These are phyloP conservation scores for Schizonepeta tenuifolia DNA, from an alignment of 257 asterid genomes.

Conservation along the genomic window DNA sequence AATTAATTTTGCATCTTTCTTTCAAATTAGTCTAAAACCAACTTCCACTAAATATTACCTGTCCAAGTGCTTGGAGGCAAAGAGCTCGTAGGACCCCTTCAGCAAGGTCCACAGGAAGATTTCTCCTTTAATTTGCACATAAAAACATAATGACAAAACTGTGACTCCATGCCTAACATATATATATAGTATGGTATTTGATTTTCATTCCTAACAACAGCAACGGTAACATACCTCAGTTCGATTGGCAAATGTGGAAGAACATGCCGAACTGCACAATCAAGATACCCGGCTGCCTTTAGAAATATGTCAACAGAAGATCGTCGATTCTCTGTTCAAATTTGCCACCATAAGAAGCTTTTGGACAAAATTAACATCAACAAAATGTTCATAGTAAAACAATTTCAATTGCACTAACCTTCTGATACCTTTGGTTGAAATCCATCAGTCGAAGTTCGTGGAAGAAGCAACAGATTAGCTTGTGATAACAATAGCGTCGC, in stretches of 20 bases:
- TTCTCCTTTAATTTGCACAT: constrained; percentile 56
- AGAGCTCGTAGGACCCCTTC: constrained; percentile 95
- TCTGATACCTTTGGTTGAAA: constrained; percentile 92
- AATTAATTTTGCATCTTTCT: no score
- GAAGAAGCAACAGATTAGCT: constrained; percentile 90
- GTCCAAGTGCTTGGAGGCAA: constrained; percentile 95
- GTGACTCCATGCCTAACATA: constrained; percentile 11
- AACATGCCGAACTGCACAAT: constrained; percentile 87
- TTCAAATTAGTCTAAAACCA: constrained; percentile 12
- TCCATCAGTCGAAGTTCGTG: constrained; percentile 82
- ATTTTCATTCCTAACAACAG: constrained; percentile 27
- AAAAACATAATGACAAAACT: background rate
- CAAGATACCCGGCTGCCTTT: constrained; percentile 98
- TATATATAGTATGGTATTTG: no score
- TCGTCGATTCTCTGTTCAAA: constrained; percentile 70
- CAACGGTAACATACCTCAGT: constrained; percentile 58
- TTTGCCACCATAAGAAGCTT: no score
- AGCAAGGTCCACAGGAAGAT: constrained; percentile 93
- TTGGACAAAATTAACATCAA: background rate
- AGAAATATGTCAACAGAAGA: constrained; percentile 84
- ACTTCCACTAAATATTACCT: constrained; percentile 47
- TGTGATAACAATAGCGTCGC: constrained; percentile 84
- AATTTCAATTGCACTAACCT: constrained; percentile 47
- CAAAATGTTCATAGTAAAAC: background rate
- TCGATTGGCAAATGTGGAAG: constrained; percentile 85